Percentiles rank a stretch among this genome's conserved stretches.
phyloP scores from a whole-genome alignment of 2,329 filamentous ascomycete genomes.

The Metarhizium humberi region DNA sequence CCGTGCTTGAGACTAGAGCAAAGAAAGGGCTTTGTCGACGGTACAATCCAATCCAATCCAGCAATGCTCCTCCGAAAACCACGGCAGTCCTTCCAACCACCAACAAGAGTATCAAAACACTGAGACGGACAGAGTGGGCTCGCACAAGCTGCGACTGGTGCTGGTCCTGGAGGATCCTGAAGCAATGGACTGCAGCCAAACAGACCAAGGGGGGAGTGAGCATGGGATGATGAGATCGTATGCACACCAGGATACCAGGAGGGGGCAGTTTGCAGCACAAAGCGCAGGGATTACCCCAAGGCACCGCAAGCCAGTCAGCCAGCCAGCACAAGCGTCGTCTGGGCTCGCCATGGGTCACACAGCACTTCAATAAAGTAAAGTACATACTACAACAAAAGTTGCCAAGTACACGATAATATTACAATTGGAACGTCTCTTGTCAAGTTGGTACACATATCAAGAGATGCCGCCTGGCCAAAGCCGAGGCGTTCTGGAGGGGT shows the following conservation, averaged over 20 bases:
- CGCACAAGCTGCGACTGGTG: conserved; percentile 4
- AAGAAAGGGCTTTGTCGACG: background rate
- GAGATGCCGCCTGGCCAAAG: no score
- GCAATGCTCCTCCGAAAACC: background rate
- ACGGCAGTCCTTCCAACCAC: background rate
- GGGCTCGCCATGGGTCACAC: background rate
- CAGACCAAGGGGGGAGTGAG: background rate
- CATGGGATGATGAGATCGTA: conserved; percentile 4
- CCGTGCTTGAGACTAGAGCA: background rate
- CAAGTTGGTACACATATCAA: no score
- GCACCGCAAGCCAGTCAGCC: background rate
- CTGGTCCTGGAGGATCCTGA: conserved; percentile 7
- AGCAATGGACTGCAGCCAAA: conserved; percentile 11
- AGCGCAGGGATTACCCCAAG: background rate
- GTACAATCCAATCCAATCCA: background rate
- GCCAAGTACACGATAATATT: no score
- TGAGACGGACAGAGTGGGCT: conserved; percentile 1
- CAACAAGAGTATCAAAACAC: background rate
- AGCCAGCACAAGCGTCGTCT: background rate
- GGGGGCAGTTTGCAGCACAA: background rate
- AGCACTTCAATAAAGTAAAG: background rate
- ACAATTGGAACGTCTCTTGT: no score
- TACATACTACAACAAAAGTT: no score
- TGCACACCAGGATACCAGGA: background rate
- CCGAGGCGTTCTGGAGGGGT: background rate